Percentiles rank a stretch among this genome's conserved stretches.
phyloP scores from a whole-genome alignment of 306 rosid genomes.

The Rosa multiflora region DNA sequence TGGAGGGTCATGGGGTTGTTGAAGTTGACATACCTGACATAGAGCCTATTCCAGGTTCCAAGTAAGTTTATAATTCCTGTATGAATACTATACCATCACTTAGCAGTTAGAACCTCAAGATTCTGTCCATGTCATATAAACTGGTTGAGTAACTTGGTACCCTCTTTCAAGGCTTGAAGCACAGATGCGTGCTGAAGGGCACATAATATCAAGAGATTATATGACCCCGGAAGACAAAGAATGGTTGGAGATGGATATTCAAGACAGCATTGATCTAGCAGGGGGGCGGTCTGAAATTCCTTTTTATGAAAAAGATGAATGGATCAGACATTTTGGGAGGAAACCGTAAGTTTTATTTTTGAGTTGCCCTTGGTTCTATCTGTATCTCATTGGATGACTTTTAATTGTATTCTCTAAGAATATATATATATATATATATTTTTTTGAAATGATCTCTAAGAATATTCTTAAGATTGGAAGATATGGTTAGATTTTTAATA shows the following conservation, averaged over 20 bases:
- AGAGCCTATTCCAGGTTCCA: conserved; percentile 92
- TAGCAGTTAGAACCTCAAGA: conserved; percentile 11
- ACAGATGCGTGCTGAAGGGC: conserved; percentile 87
- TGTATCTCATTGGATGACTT: not conserved
- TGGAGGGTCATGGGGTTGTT: conserved; percentile 93
- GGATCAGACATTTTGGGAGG: conserved; percentile 64
- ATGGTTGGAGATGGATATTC: conserved; percentile 97
- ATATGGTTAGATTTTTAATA: not conserved
- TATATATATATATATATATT: too few species aligned
- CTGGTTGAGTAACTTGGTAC: conserved; percentile 31
- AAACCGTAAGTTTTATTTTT: conserved; percentile 65
- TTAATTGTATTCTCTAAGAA: not conserved
- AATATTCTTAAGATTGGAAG: not conserved
- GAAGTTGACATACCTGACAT: conserved; percentile 89
- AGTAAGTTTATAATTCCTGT: conserved; percentile 48
- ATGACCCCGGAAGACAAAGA: conserved; percentile 74
- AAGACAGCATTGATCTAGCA: conserved; percentile 65
- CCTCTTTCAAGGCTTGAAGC: conserved; percentile 68
- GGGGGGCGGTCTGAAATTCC: conserved; percentile 61
- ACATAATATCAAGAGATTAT: conserved; percentile 69
- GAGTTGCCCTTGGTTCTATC: not conserved
- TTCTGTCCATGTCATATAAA: conserved; percentile 15
- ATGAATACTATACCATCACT: conserved; percentile 4
- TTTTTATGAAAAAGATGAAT: conserved; percentile 72
- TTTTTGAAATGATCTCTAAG: too few species aligned